A percentile compares a stretch with the other conserved stretches of the same genome.
Conservation (phyloP, 768 basidiomycete genomes). For the Hysterangium stoloniferum region DNA sequence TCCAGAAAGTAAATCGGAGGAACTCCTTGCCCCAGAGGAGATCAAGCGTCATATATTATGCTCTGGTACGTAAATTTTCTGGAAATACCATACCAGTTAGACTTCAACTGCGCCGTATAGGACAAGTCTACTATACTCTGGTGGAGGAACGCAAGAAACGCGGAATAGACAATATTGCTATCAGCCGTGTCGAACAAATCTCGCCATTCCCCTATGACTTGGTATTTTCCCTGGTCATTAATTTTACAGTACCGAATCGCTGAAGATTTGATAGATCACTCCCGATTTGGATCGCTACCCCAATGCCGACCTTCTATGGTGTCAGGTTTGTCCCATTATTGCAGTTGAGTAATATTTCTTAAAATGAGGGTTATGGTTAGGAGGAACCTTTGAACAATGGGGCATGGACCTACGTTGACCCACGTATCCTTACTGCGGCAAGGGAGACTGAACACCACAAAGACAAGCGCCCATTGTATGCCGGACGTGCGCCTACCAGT, state of each 20-base stretch:
- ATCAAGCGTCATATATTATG: constrained; percentile 91
- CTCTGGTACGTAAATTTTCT: constrained; percentile 48
- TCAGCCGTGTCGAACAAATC: constrained; percentile 90
- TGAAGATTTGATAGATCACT: constrained; percentile 48
- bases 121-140: constrained; percentile 91
- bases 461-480: constrained; percentile 85
- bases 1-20: constrained; percentile 70
- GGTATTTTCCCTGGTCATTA: constrained; percentile 34
- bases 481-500: constrained; percentile 86
- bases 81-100: not conserved
- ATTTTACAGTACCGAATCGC: not conserved
- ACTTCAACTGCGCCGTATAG: constrained; percentile 30
- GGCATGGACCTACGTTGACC: constrained; percentile 93
- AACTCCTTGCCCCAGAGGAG: constrained; percentile 70
- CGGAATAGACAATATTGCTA: constrained; percentile 88
- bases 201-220: constrained; percentile 97
- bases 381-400: constrained; percentile 98
- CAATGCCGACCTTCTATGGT: constrained; percentile 90
- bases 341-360: not conserved
- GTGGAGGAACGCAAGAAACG: constrained; percentile 85
- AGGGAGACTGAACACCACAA: constrained; percentile 85
- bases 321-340: constrained; percentile 47
- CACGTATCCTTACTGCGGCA: constrained; percentile 89
- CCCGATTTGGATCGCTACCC: constrained; percentile 96
- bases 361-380: constrained; percentile 24